These are phyloP conservation scores for Canavalia gladiata DNA, from an alignment of 306 rosid species.

Conservation along the genomic window DNA sequence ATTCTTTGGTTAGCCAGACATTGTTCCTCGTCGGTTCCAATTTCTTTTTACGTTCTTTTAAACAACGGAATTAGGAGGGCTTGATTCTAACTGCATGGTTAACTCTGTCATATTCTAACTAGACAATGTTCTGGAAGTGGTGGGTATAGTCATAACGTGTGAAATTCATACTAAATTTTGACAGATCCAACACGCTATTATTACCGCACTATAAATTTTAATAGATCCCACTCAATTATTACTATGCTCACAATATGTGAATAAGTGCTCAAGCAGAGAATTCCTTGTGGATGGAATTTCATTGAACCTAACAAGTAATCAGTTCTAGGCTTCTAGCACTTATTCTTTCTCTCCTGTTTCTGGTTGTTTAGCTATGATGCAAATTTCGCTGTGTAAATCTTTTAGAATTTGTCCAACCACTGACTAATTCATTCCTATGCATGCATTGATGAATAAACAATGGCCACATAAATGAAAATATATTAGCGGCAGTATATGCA, in stretches of 20 bases:
- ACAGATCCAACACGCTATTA: not conserved
- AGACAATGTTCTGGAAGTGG: not conserved
- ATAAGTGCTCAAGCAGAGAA: not conserved
- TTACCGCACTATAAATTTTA: not conserved
- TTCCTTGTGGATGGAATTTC: not conserved
- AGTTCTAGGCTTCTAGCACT: constrained; percentile 25
- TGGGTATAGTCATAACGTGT: not conserved
- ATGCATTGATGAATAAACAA: constrained; percentile 33
- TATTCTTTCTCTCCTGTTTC: not conserved
- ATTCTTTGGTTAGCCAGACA: constrained; percentile 25
- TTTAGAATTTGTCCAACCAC: constrained; percentile 29
- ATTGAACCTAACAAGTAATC: not conserved
- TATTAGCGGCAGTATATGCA: constrained; percentile 20
- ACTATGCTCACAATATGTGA: not conserved
- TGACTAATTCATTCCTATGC: constrained; percentile 30
- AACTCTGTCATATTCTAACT: not conserved
- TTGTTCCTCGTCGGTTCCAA: not conserved
- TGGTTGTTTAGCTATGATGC: not conserved
- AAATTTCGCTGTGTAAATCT: not conserved
- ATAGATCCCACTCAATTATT: not conserved
- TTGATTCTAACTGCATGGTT: not conserved
- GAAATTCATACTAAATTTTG: constrained; percentile 19
- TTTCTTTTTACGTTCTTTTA: not conserved
- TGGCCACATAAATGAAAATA: not conserved
- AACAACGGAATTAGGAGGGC: not conserved